These are phyloP conservation scores for Neocallimastix lanati DNA, from an alignment of 192 early-diverging fungal species.

Conservation along the genomic window DNA sequence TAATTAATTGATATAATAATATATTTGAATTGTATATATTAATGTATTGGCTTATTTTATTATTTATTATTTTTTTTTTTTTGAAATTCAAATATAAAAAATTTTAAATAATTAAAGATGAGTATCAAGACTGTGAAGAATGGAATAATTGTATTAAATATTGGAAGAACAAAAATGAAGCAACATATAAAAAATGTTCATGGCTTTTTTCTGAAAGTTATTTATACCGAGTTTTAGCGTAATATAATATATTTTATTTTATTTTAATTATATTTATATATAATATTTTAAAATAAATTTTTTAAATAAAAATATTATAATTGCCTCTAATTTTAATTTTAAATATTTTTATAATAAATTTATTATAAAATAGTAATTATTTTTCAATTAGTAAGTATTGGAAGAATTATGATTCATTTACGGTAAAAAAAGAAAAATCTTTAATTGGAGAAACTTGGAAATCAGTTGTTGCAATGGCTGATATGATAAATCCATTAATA, in stretches of 20 bases:
- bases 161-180: background rate
- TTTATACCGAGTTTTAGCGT: background rate
- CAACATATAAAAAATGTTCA: background rate
- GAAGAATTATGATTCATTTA: background rate
- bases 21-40: too few species aligned
- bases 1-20: too few species aligned
- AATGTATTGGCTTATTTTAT: too few species aligned
- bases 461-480: background rate
- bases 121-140: background rate
- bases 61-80: too few species aligned
- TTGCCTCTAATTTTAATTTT: too few species aligned
- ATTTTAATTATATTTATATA: too few species aligned
- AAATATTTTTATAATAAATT: background rate
- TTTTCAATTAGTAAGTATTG: background rate
- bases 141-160: background rate
- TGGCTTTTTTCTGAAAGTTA: background rate
- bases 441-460: background rate
- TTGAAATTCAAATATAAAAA: too few species aligned
- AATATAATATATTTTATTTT: too few species aligned
- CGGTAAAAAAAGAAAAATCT: background rate
- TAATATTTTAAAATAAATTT: too few species aligned
- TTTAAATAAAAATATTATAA: too few species aligned
- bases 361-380: background rate
- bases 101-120: background rate
- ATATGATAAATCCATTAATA: background rate